Conservation (phyloP, 2,329 filamentous ascomycete genomes). For the Aspergillus persii region DNA sequence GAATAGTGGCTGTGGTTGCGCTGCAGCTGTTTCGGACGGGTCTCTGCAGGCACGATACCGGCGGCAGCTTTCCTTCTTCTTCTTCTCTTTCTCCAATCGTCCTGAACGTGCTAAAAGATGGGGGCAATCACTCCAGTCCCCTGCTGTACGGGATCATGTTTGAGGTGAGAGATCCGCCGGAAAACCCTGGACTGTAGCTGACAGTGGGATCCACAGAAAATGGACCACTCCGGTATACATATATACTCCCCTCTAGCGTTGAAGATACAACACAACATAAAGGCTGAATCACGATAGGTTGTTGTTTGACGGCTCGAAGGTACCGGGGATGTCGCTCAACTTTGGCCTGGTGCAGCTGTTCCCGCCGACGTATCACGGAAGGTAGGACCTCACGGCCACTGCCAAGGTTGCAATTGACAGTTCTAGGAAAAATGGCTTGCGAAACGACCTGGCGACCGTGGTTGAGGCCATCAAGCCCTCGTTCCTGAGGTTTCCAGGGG, state of each 20-base stretch:
- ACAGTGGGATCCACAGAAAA: slow-evolving; percentile 24
- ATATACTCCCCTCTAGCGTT: neutral
- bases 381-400: slow-evolving; percentile 2
- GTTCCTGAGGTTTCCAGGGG: slow-evolving; percentile 65
- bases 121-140: slow-evolving; percentile 33
- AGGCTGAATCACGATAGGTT: slow-evolving; percentile 19
- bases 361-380: slow-evolving; percentile 23
- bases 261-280: neutral
- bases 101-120: slow-evolving; percentile 23
- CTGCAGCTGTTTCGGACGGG: neutral
- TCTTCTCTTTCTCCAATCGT: neutral
- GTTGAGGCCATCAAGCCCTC: slow-evolving; percentile 54
- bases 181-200: neutral
- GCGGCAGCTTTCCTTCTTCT: neutral
- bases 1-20: neutral
- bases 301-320: slow-evolving; percentile 24
- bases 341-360: slow-evolving; percentile 29
- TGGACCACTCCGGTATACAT: slow-evolving; percentile 32
- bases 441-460: slow-evolving; percentile 55
- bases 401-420: neutral
- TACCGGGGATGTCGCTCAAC: slow-evolving; percentile 20
- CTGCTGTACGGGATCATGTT: slow-evolving; percentile 38
- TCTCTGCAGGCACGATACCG: neutral
- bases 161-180: slow-evolving; percentile 23
- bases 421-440: slow-evolving; percentile 51